Evolutionary conservation across 768 basidiomycete species (phyloP).

Genomic region (Trichaptum fuscoviolaceum): DNA sequence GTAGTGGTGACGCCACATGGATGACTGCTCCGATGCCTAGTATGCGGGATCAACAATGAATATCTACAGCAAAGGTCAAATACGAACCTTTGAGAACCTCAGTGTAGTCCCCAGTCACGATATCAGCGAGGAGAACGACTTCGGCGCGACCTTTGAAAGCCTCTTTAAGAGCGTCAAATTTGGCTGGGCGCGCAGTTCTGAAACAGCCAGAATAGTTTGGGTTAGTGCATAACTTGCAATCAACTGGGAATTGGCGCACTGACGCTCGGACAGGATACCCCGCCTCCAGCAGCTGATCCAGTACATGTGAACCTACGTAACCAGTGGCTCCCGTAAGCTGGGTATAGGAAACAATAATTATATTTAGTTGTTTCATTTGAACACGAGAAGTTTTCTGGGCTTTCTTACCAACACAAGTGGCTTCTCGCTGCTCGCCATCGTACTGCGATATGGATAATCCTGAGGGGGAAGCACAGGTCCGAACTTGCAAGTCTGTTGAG

Average conservation of each 20-base stretch:
- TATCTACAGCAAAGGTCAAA: no score
- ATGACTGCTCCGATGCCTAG: conserved; percentile 16
- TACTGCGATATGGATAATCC: no score
- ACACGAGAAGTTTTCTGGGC: no score
- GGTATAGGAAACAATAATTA: no score
- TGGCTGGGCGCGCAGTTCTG: conserved; percentile 1
- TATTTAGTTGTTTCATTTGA: no score
- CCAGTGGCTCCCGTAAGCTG: conserved; percentile 20
- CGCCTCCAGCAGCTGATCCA: conserved; percentile 15
- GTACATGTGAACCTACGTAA: conserved; percentile 16
- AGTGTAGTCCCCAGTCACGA: conserved; percentile 17
- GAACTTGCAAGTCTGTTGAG: no score
- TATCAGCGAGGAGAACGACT: conserved; percentile 16
- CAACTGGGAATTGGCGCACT: not conserved
- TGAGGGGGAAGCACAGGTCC: no score
- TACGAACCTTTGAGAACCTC: conserved; percentile 15
- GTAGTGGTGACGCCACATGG: conserved; percentile 17
- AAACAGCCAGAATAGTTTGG: no score
- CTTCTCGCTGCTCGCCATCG: no score
- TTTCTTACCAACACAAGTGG: no score
- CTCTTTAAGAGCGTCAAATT: not conserved
- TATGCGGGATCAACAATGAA: not conserved
- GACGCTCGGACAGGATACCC: conserved; percentile 16
- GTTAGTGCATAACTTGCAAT: not conserved
- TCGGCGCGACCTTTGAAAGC: conserved; percentile 9